phyloP scores from a whole-genome alignment of 2,329 filamentous ascomycete genomes.

The Penicillium sp. region DNA sequence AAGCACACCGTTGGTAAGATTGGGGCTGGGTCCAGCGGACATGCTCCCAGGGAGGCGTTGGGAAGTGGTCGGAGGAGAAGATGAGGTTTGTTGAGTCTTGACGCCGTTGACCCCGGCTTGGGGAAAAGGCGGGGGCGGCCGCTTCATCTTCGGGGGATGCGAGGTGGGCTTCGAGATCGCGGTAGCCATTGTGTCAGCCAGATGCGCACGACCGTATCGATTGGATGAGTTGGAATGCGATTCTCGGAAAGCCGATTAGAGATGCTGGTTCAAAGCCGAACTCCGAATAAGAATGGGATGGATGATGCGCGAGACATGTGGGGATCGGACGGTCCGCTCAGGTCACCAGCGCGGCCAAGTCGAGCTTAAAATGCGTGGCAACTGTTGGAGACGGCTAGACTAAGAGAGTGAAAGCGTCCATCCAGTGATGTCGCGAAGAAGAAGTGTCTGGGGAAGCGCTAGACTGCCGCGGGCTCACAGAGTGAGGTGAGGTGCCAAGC shows the following conservation, averaged over 20 bases:
- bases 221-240: constrained; percentile 19
- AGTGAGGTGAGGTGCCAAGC: constrained; percentile 40
- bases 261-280: constrained; percentile 28
- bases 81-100: constrained; percentile 54
- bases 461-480: constrained; percentile 25
- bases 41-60: constrained; percentile 50
- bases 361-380: constrained; percentile 18
- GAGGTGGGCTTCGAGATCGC: constrained; percentile 42
- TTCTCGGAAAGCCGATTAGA: constrained; percentile 24
- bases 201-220: constrained; percentile 17
- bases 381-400: constrained; percentile 19
- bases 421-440: constrained; percentile 24
- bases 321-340: constrained; percentile 36
- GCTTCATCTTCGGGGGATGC: constrained; percentile 59
- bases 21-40: constrained; percentile 41
- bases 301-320: constrained; percentile 44
- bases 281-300: constrained; percentile 37
- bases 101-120: constrained; percentile 58
- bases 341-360: constrained; percentile 27
- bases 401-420: constrained; percentile 21
- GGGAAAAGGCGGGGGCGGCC: constrained; percentile 60
- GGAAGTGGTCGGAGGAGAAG: constrained; percentile 51
- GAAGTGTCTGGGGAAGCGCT: constrained; percentile 19
- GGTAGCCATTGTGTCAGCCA: constrained; percentile 38
- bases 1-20: constrained; percentile 36